phyloP scores from a whole-genome alignment of 2,329 filamentous ascomycete species.

The Colletotrichum endophyticum region DNA sequence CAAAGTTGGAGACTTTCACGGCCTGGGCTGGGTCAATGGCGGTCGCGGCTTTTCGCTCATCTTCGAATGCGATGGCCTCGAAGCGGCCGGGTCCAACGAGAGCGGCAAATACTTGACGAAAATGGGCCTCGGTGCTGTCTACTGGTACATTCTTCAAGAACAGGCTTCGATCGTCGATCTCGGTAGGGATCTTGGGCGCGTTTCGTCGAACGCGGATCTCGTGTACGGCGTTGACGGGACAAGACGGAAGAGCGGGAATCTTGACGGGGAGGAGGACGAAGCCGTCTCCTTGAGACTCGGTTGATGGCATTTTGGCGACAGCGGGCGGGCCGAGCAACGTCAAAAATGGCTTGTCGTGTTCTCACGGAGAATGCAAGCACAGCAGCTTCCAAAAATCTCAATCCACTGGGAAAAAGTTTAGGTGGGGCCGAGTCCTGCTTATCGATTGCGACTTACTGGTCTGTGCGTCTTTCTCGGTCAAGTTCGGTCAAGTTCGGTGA shows the following conservation, averaged over 20 bases:
- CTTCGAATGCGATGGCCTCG: conserved; percentile 78
- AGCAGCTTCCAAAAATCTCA: conserved; percentile 1
- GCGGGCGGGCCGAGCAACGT: not conserved
- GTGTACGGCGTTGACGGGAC: conserved; percentile 69
- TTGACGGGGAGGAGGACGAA: conserved; percentile 74
- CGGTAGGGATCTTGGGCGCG: conserved; percentile 76
- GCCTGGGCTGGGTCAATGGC: conserved; percentile 51
- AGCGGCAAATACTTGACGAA: conserved; percentile 76
- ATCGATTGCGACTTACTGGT: not conserved
- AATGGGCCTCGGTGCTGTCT: conserved; percentile 79
- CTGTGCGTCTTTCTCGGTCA: not conserved
- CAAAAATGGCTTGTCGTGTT: conserved; percentile 1
- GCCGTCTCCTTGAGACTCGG: conserved; percentile 44
- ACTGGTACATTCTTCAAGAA: conserved; percentile 91
- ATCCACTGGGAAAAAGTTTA: not conserved
- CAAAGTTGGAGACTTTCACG: conserved; percentile 39
- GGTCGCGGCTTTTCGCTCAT: conserved; percentile 50
- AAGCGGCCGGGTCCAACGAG: conserved; percentile 81
- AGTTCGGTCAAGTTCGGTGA: not conserved
- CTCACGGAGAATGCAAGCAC: not conserved
- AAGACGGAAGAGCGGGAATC: conserved; percentile 68
- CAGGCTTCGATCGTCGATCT: conserved; percentile 77
- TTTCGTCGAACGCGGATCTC: conserved; percentile 88
- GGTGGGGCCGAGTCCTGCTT: not conserved
- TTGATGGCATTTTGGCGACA: conserved; percentile 28